These are phyloP conservation scores for Gleditsia sinensis DNA, from an alignment of 306 rosid species.

Conservation along the genomic window DNA sequence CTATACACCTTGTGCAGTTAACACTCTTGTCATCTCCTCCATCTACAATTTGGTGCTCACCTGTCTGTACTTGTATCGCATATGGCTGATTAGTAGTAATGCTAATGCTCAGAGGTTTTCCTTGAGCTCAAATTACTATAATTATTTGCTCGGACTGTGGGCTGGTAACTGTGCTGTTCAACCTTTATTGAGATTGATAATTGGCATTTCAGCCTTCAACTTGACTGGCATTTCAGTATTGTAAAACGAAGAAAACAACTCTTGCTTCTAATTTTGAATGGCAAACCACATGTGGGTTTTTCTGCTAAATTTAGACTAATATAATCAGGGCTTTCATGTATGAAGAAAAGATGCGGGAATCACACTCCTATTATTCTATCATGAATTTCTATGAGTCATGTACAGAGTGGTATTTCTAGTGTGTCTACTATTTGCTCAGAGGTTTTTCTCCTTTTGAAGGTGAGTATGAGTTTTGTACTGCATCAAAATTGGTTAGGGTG, in stretches of 20 bases:
- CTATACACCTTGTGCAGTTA: constrained; percentile 84
- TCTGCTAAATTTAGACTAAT: too few species aligned
- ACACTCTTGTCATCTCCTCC: constrained; percentile 65
- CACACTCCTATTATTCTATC: too few species aligned
- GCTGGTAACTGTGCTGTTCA: constrained; percentile 63
- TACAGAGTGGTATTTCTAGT: too few species aligned
- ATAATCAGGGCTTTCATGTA: too few species aligned
- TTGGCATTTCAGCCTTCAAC: constrained; percentile 57
- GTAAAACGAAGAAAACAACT: too few species aligned
- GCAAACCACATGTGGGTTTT: too few species aligned
- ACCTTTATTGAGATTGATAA: constrained; percentile 64
- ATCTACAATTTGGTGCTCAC: constrained; percentile 70
- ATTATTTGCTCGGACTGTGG: constrained; percentile 51
- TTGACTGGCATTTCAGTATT: too few species aligned
- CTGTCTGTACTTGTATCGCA: constrained; percentile 61
- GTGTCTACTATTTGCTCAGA: too few species aligned
- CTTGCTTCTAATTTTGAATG: too few species aligned
- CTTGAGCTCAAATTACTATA: constrained; percentile 66
- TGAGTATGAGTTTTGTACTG: constrained; percentile 28
- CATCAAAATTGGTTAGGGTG: constrained; percentile 1
- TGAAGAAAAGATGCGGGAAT: too few species aligned
- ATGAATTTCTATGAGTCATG: too few species aligned
- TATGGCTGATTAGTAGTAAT: constrained; percentile 57
- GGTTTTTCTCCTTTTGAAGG: constrained; percentile 84
- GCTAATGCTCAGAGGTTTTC: constrained; percentile 55